Conservation (phyloP, 129 eudicot species). For the Lonicera japonica region DNA sequence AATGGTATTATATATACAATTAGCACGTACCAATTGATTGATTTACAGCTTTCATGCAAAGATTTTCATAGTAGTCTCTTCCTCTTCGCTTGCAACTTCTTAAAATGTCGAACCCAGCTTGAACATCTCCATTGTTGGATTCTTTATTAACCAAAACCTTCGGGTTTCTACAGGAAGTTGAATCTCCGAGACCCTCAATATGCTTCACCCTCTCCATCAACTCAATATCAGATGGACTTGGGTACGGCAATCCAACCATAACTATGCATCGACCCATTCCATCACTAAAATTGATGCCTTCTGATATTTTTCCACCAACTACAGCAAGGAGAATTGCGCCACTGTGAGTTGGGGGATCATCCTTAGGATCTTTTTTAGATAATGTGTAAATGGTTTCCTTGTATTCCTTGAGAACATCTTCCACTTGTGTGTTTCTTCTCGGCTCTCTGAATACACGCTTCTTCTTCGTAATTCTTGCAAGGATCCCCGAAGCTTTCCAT, state of each 20-base stretch:
- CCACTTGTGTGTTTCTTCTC: slow-evolving; percentile 70
- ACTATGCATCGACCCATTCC: slow-evolving; percentile 95
- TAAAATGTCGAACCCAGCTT: slow-evolving; percentile 69
- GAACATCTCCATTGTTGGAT: slow-evolving; percentile 37
- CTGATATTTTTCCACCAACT: slow-evolving; percentile 97
- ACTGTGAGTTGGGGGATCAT: slow-evolving; percentile 23
- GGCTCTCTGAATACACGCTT: slow-evolving; percentile 86
- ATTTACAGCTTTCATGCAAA: slow-evolving; percentile 97
- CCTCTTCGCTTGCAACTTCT: slow-evolving; percentile 82
- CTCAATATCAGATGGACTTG: slow-evolving; percentile 89
- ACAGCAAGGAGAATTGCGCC: slow-evolving; percentile 90
- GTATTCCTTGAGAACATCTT: slow-evolving; percentile 67
- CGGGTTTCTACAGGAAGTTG: slow-evolving; percentile 4
- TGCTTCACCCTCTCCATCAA: slow-evolving; percentile 85
- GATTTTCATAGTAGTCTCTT: slow-evolving; percentile 90
- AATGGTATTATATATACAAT: too few species aligned
- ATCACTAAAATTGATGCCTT: slow-evolving; percentile 95
- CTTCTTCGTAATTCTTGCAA: slow-evolving; percentile 63
- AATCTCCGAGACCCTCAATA: slow-evolving; percentile 65
- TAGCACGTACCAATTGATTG: slow-evolving; percentile 72
- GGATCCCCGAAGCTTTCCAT: slow-evolving; percentile 76
- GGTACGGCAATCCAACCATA: slow-evolving; percentile 97
- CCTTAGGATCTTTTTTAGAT: slow-evolving; percentile 15
- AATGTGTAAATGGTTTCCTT: slow-evolving; percentile 58
- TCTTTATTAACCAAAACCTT: slow-evolving; percentile 4